Conservation (phyloP, 495 filamentous ascomycete genomes). For the Podospora tetraspora region DNA sequence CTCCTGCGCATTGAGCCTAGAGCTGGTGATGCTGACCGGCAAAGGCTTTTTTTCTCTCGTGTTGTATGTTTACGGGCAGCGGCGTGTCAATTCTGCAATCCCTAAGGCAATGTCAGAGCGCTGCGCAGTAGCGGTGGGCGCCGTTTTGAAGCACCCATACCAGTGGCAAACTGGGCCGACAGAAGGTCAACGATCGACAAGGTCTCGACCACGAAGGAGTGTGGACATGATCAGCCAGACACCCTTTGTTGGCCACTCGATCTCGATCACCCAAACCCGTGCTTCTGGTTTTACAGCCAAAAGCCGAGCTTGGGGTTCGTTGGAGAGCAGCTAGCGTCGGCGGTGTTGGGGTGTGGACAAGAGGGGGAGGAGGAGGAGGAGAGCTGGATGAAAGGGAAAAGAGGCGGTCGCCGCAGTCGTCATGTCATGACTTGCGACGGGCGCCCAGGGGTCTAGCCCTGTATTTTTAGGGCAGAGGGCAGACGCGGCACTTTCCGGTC, state of each 20-base stretch:
- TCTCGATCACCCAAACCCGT: neutral
- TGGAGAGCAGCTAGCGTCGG: neutral
- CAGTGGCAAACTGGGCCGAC: neutral
- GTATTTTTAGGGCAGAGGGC: neutral
- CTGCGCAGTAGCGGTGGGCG: neutral
- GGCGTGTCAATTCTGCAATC: neutral
- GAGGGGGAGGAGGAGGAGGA: neutral
- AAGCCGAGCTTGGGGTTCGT: neutral
- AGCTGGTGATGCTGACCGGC: neutral
- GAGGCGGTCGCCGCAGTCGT: neutral
- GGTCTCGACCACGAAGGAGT: neutral
- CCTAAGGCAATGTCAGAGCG: neutral
- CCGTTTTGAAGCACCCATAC: neutral
- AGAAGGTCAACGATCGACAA: neutral
- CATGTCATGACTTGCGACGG: neutral
- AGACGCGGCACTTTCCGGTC: neutral
- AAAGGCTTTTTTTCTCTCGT: neutral
- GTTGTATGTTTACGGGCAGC: neutral
- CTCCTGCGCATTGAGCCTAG: constrained; percentile 4
- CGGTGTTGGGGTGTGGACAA: neutral
- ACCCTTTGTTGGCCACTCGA: neutral
- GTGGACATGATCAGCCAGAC: neutral
- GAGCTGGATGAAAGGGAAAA: neutral
- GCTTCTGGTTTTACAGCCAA: neutral
- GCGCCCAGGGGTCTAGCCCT: neutral